Percentiles rank a stretch among this genome's conserved stretches.
These are phyloP conservation scores for Aspergillus egyptiacus DNA, from an alignment of 495 filamentous ascomycete species.

Conservation along the genomic window DNA sequence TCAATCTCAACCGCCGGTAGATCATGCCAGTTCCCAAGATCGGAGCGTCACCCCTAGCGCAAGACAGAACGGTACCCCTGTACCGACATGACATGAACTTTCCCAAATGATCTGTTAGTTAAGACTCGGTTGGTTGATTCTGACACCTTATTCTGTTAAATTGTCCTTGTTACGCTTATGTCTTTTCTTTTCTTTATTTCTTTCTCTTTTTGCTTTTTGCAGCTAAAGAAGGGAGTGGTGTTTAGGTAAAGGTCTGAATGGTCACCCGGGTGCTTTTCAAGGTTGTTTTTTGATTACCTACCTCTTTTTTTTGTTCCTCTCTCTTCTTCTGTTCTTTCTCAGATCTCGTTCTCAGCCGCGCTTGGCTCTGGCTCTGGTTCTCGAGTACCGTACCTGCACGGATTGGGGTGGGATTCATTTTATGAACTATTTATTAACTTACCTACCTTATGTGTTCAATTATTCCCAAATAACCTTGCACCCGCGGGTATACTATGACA, in stretches of 20 bases:
- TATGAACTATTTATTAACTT: too few relatives aligned
- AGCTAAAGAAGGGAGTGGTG: conserved; percentile 2
- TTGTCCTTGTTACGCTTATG: neutral
- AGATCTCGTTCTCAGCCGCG: too few relatives aligned
- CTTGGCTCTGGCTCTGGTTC: too few relatives aligned
- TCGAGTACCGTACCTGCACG: too few relatives aligned
- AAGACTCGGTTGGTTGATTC: neutral
- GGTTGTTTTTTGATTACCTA: neutral
- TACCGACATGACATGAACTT: conserved; percentile 21
- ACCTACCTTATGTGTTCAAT: too few relatives aligned
- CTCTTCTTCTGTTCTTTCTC: neutral
- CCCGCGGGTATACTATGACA: too few relatives aligned
- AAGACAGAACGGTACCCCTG: conserved; percentile 42
- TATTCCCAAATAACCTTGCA: too few relatives aligned
- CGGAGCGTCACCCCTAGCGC: conserved; percentile 35
- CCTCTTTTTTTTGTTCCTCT: neutral
- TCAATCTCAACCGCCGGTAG: conserved; percentile 32
- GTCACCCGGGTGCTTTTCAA: neutral
- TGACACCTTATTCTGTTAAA: neutral
- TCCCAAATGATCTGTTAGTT: neutral
- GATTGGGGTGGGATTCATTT: too few relatives aligned
- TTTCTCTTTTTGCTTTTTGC: neutral
- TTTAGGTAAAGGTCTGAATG: conserved; percentile 8
- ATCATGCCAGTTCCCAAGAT: conserved; percentile 29
- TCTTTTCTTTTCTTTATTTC: neutral